phyloP scores from a whole-genome alignment of 2,329 filamentous ascomycete species.

The Botrytis squamosa region DNA sequence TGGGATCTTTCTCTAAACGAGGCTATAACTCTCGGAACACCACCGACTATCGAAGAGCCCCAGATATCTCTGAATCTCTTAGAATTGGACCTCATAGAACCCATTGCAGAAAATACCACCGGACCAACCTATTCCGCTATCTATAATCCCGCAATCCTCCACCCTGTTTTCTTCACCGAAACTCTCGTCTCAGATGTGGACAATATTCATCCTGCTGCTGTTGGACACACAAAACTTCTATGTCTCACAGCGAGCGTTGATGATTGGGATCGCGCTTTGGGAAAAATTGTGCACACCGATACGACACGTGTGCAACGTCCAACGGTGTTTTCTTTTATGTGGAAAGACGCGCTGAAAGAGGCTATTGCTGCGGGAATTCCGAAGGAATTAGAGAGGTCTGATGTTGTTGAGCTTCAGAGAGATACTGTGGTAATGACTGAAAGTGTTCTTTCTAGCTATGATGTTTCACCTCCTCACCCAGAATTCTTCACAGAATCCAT shows the following conservation, averaged over 20 bases:
- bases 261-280: constrained; percentile 31
- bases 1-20: constrained; percentile 29
- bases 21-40: constrained; percentile 22
- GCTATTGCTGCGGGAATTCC: constrained; percentile 12
- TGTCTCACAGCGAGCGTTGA: constrained; percentile 18
- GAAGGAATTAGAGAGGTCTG: background rate
- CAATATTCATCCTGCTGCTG: constrained; percentile 27
- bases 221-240: constrained; percentile 19
- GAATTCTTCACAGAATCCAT: background rate
- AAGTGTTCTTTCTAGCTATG: too few relatives aligned
- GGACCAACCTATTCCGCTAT: background rate
- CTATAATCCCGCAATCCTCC: constrained; percentile 26
- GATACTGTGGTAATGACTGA: background rate
- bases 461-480: background rate
- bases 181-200: constrained; percentile 17
- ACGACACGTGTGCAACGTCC: constrained; percentile 25
- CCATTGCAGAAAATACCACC: background rate
- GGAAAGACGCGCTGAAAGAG: constrained; percentile 15
- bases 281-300: constrained; percentile 23
- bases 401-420: background rate
- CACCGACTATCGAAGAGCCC: constrained; percentile 22
- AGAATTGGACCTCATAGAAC: background rate
- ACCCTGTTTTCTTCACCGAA: constrained; percentile 29
- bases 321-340: constrained; percentile 3
- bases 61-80: too few relatives aligned